Evolutionary conservation across 495 filamentous ascomycete species (phyloP).

Genomic region (Penicillium cosmopolitanum): DNA sequence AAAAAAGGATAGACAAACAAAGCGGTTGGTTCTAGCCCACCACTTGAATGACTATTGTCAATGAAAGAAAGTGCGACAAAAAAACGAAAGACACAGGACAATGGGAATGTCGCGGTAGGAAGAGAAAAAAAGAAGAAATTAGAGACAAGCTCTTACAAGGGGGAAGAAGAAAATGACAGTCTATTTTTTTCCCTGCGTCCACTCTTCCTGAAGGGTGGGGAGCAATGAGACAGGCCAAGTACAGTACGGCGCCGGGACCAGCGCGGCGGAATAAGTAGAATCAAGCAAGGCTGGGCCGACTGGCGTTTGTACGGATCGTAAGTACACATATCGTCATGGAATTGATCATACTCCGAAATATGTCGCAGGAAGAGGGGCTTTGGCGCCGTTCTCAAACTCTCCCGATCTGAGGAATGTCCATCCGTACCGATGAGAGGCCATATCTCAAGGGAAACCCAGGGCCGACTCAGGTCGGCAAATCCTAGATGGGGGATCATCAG

Average conservation of each 20-base stretch:
- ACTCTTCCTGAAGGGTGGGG: constrained; percentile 11
- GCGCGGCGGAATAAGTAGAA: constrained; percentile 20
- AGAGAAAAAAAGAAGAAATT: constrained; percentile 7
- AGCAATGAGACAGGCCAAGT: constrained; percentile 29
- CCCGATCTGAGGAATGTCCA: constrained; percentile 11
- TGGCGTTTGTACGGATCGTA: constrained; percentile 5
- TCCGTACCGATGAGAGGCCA: constrained; percentile 1
- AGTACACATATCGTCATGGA: constrained; percentile 11
- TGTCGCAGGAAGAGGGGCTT: constrained; percentile 8
- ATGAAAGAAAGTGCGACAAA: constrained; percentile 23
- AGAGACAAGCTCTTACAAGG: constrained; percentile 15
- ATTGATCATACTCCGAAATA: constrained; percentile 1
- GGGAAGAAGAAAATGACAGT: constrained; percentile 12
- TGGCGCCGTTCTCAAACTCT: constrained; percentile 3
- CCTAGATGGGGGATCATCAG: constrained; percentile 1
- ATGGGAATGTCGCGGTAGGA: constrained; percentile 9
- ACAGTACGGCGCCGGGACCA: constrained; percentile 1
- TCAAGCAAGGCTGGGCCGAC: constrained; percentile 18
- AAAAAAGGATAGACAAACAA: constrained; percentile 17
- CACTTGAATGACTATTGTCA: constrained; percentile 24
- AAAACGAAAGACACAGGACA: constrained; percentile 22
- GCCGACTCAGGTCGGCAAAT: constrained; percentile 5
- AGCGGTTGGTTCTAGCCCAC: constrained; percentile 23
- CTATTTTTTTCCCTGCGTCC: constrained; percentile 17
- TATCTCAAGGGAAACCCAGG: background rate